Conservation (phyloP, 495 filamentous ascomycete genomes). For the Penicillium nucicola region DNA sequence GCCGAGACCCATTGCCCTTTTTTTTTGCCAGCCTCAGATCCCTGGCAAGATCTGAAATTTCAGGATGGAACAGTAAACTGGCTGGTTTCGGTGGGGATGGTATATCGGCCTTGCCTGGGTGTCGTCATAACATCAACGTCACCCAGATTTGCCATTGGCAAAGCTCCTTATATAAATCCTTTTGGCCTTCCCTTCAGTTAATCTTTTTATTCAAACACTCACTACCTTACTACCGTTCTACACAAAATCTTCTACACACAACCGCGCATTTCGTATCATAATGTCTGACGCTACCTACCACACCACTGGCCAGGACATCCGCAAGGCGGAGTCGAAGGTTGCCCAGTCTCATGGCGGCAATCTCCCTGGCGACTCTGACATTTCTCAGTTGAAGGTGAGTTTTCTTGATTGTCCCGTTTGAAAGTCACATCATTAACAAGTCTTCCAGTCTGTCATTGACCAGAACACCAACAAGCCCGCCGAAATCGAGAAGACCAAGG, state of each 20-base stretch:
- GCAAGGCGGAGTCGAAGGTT: constrained; percentile 47
- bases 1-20: neutral
- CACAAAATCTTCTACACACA: neutral
- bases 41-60: neutral
- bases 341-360: constrained; percentile 39
- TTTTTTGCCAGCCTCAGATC: neutral
- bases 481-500: constrained; percentile 60
- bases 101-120: constrained; percentile 3
- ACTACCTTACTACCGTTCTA: too few species aligned
- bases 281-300: constrained; percentile 53
- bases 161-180: constrained; percentile 4
- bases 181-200: neutral
- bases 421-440: neutral
- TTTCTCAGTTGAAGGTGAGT: constrained; percentile 45
- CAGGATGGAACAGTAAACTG: neutral
- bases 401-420: neutral
- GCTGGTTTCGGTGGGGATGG: constrained; percentile 7
- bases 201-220: neutral
- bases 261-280: constrained; percentile 13
- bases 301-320: constrained; percentile 49
- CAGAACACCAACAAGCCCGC: constrained; percentile 53
- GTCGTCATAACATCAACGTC: constrained; percentile 20
- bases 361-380: constrained; percentile 44
- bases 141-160: constrained; percentile 1
- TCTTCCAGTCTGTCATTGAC: constrained; percentile 45